Evolutionary conservation across 192 early-diverging fungal genomes (phyloP).

Genomic region (Backusella westeae): DNA sequence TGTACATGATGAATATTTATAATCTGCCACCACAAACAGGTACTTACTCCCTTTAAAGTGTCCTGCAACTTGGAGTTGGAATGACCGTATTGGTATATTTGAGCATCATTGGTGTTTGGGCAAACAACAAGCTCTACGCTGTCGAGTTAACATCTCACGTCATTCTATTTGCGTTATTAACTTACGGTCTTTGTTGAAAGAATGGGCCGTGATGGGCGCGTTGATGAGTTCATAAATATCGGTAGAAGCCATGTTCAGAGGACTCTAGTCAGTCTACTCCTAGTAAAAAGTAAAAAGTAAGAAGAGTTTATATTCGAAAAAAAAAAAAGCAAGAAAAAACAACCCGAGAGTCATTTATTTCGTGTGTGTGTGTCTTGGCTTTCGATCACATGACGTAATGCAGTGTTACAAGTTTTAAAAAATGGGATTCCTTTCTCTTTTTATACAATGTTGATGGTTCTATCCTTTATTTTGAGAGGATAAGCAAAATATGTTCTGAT

Average conservation of each 20-base stretch:
- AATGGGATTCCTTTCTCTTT: no score
- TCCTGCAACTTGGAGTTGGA: conserved; percentile 61
- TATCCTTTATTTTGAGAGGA: no score
- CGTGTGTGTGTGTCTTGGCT: background rate
- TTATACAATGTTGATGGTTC: no score
- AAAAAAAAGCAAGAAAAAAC: background rate
- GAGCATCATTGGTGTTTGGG: conserved; percentile 88
- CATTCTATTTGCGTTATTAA: background rate
- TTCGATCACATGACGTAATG: background rate
- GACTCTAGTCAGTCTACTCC: conserved; percentile 60
- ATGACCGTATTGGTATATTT: conserved; percentile 74
- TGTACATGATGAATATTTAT: background rate
- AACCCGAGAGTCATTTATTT: background rate
- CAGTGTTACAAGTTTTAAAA: no score
- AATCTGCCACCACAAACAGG: background rate
- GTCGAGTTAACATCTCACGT: background rate
- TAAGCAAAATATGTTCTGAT: no score
- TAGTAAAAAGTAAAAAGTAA: background rate
- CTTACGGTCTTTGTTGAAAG: conserved; percentile 86
- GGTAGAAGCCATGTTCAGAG: conserved; percentile 51
- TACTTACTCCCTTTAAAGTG: conserved; percentile 68
- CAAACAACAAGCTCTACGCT: conserved; percentile 85
- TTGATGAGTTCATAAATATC: conserved; percentile 59
- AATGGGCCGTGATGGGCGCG: conserved; percentile 88
- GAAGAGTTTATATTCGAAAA: background rate